Percentiles rank a stretch among this genome's conserved stretches.
phyloP scores from a whole-genome alignment of 2,329 filamentous ascomycete species.

The Huntiella savannae region DNA sequence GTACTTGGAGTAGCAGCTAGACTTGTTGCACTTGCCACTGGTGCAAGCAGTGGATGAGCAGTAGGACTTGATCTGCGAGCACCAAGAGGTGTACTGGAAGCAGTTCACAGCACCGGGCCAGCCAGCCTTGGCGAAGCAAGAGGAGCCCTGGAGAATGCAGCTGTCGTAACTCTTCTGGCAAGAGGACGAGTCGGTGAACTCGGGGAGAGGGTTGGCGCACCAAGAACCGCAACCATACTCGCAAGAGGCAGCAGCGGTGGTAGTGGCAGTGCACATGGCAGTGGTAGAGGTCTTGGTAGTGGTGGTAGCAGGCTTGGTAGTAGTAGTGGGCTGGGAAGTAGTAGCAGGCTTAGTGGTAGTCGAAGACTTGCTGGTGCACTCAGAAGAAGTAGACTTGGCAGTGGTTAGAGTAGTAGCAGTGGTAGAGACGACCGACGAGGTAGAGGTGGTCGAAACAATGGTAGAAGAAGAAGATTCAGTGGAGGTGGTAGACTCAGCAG shows the following conservation, averaged over 20 bases:
- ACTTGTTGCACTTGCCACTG: slow-evolving; percentile 22
- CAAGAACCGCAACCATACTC: slow-evolving; percentile 36
- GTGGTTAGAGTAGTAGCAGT: neutral
- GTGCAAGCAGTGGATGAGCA: slow-evolving; percentile 22
- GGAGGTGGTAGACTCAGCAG: slow-evolving; percentile 1
- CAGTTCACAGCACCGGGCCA: slow-evolving; percentile 30
- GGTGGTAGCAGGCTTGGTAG: slow-evolving; percentile 14
- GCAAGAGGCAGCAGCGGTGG: slow-evolving; percentile 26
- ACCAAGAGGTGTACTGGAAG: slow-evolving; percentile 32
- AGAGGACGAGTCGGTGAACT: slow-evolving; percentile 24
- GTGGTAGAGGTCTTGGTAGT: slow-evolving; percentile 19
- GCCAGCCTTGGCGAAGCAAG: slow-evolving; percentile 33
- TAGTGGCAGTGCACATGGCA: slow-evolving; percentile 29
- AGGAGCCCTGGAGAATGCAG: slow-evolving; percentile 27
- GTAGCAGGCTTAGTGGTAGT: slow-evolving; percentile 6
- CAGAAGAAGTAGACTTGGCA: slow-evolving; percentile 9
- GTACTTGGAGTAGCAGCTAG: slow-evolving; percentile 23
- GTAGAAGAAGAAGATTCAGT: slow-evolving; percentile 5
- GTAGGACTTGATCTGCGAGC: slow-evolving; percentile 25
- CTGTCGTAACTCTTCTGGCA: slow-evolving; percentile 26
- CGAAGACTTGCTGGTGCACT: slow-evolving; percentile 11
- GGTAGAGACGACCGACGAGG: slow-evolving; percentile 9
- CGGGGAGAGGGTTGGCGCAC: slow-evolving; percentile 31
- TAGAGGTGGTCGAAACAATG: slow-evolving; percentile 10
- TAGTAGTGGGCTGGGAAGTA: slow-evolving; percentile 7